Evolutionary conservation across 768 basidiomycete species (phyloP).

Genomic region (Boletus reticulatus): DNA sequence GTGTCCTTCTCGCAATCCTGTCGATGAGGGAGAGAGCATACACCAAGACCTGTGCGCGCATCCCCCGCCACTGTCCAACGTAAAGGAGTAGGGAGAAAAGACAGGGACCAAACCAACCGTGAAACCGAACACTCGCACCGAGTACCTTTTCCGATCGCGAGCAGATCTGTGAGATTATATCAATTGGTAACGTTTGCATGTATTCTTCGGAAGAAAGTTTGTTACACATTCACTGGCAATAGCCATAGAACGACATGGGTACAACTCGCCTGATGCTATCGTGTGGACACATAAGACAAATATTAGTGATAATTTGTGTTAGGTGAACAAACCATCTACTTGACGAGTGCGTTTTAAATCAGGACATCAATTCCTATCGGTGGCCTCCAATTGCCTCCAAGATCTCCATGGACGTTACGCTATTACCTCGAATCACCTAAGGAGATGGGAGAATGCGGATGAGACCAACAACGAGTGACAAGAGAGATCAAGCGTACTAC

Average conservation of each 20-base stretch:
- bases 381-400: constrained; percentile 50
- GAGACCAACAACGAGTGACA: neutral
- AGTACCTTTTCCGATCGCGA: neutral
- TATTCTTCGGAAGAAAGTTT: neutral
- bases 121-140: neutral
- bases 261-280: constrained; percentile 9
- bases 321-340: constrained; percentile 7
- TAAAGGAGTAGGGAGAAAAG: neutral
- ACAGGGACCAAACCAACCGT: too few relatives aligned
- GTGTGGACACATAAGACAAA: neutral
- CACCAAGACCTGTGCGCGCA: too few relatives aligned
- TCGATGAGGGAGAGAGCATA: neutral
- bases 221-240: neutral
- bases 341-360: constrained; percentile 2
- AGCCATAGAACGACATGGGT: neutral
- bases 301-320: neutral
- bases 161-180: neutral
- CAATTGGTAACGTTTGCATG: neutral
- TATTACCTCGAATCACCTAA: constrained; percentile 96
- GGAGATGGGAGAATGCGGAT: constrained; percentile 1
- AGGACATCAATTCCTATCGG: constrained; percentile 26
- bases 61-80: neutral
- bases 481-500: constrained; percentile 59
- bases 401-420: constrained; percentile 93
- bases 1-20: neutral